Evolutionary conservation across 164 flowering plant genomes (phyloP).

Genomic region (Amborella trichopoda): DNA sequence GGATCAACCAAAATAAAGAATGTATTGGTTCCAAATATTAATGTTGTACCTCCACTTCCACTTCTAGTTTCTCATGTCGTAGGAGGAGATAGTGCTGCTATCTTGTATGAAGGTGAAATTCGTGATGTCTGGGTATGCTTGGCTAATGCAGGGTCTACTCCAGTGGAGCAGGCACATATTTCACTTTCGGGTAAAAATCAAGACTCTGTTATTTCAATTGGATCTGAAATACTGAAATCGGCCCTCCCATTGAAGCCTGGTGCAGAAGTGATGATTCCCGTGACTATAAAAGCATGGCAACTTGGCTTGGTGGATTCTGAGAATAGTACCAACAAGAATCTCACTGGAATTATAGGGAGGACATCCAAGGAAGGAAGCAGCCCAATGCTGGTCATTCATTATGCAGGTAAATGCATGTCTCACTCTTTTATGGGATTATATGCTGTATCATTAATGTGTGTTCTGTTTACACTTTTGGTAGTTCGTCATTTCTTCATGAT

Average conservation of each 20-base stretch:
- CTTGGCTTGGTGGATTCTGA: constrained; percentile 52
- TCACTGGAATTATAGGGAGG: constrained; percentile 36
- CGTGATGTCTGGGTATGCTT: constrained; percentile 78
- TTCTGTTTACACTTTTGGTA: no score
- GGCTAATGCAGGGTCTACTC: constrained; percentile 94
- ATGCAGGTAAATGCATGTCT: constrained; percentile 62
- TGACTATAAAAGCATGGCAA: constrained; percentile 91
- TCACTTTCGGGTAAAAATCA: constrained; percentile 91
- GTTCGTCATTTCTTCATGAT: no score
- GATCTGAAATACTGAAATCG: constrained; percentile 47
- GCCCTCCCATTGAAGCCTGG: constrained; percentile 94
- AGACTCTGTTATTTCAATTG: constrained; percentile 72
- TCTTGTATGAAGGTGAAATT: constrained; percentile 95
- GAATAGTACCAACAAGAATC: constrained; percentile 31
- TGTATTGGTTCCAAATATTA: constrained; percentile 56
- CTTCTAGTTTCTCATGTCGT: constrained; percentile 74
- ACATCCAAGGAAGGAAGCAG: constrained; percentile 70
- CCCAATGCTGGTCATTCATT: constrained; percentile 79
- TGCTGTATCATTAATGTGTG: no score
- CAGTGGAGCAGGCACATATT: constrained; percentile 87
- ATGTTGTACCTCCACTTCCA: constrained; percentile 79
- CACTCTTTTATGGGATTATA: no score
- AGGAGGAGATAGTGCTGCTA: constrained; percentile 86
- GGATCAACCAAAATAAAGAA: constrained; percentile 68
- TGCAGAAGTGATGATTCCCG: constrained; percentile 68